Evolutionary conservation across 2,329 filamentous ascomycete genomes (phyloP).

Genomic region (Pseudocercospora crystallina): DNA sequence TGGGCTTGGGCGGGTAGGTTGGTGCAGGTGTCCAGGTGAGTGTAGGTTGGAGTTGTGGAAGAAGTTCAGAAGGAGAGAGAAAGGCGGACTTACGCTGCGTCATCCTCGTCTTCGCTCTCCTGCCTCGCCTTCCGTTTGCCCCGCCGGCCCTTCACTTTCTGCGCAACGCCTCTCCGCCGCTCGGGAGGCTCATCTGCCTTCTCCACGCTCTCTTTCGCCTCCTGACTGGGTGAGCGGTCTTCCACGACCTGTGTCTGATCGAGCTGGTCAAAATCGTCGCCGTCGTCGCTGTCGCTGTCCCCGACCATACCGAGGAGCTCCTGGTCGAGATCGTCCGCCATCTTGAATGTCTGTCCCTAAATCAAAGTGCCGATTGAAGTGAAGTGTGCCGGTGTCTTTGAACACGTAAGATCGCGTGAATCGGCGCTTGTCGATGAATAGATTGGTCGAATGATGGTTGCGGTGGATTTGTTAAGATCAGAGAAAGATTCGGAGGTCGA

Average conservation of each 20-base stretch:
- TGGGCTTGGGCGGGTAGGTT: no score
- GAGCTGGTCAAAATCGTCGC: conserved; percentile 48
- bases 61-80: not conserved
- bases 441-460: no score
- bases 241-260: conserved; percentile 49
- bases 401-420: no score
- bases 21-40: conserved; percentile 11
- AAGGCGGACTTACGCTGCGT: conserved; percentile 67
- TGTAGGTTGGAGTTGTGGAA: not conserved
- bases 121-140: conserved; percentile 48
- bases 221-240: conserved; percentile 56
- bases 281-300: conserved; percentile 59
- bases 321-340: conserved; percentile 69
- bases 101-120: conserved; percentile 68
- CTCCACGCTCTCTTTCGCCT: conserved; percentile 42
- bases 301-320: conserved; percentile 92
- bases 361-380: no score
- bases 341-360: not conserved
- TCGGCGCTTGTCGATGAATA: no score
- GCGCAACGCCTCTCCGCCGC: conserved; percentile 42
- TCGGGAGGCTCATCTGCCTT: conserved; percentile 37
- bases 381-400: no score
- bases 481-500: conserved; percentile 3
- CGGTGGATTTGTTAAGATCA: not conserved
- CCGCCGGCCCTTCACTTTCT: conserved; percentile 46